These are phyloP conservation scores for Fusarium setosum DNA, from an alignment of 2,329 filamentous ascomycete species.

Conservation along the genomic window DNA sequence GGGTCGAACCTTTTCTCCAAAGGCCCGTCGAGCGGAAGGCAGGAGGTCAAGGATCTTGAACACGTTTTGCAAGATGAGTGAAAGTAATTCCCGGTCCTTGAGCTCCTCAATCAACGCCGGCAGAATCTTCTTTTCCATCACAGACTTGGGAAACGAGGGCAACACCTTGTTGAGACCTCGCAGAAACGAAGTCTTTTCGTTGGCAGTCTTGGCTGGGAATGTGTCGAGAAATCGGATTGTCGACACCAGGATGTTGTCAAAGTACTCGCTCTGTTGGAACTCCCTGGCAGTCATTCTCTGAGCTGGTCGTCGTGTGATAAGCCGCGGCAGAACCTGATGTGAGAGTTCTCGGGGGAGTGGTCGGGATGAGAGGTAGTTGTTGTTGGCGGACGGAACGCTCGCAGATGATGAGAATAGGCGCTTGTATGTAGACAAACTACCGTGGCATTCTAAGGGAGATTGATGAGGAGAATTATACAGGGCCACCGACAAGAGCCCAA, in stretches of 20 bases:
- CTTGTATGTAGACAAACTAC: conserved; percentile 86
- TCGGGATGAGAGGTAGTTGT: conserved; percentile 86
- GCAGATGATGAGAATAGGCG: conserved; percentile 83
- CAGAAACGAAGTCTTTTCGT: conserved; percentile 92
- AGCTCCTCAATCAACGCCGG: conserved; percentile 91
- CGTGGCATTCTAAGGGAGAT: conserved; percentile 86
- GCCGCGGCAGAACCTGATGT: conserved; percentile 79
- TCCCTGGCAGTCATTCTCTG: conserved; percentile 89
- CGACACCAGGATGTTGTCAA: conserved; percentile 95
- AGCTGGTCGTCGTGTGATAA: conserved; percentile 89
- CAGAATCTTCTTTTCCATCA: conserved; percentile 94
- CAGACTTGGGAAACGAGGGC: conserved; percentile 90
- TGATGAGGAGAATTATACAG: conserved; percentile 94
- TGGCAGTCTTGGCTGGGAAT: conserved; percentile 89
- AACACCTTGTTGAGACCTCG: conserved; percentile 88
- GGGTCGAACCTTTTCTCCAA: conserved; percentile 89
- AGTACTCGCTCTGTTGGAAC: conserved; percentile 95
- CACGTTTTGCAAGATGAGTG: conserved; percentile 88
- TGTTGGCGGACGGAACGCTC: conserved; percentile 80
- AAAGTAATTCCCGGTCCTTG: conserved; percentile 89
- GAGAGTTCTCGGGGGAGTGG: conserved; percentile 84
- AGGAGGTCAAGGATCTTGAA: conserved; percentile 89
- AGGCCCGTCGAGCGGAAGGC: conserved; percentile 80
- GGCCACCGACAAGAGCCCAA: conserved; percentile 88
- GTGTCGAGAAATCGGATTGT: conserved; percentile 95